Evolutionary conservation across 2,329 filamentous ascomycete genomes (phyloP), one percentile per base, ranked within the genome.

Genomic region (Geosmithia morbida): DNA sequence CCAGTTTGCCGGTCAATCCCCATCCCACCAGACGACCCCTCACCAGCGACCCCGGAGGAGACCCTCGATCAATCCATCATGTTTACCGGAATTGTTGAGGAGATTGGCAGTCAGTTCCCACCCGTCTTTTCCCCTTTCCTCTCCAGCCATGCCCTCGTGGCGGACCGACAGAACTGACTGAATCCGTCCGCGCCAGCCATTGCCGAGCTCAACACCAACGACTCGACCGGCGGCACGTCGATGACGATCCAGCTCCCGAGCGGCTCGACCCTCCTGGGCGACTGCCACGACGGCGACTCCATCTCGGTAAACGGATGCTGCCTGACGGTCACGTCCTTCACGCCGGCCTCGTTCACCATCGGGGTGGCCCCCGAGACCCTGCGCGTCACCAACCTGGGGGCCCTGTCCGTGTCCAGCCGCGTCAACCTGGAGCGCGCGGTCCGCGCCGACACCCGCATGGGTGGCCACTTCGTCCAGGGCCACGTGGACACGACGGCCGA

Each of bases 391-490:
- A 94, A 97, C 67, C 79, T 98, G n/a, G 90, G 89, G 51, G 70
- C 70, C 18, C 73, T 98, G 47, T 65, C 68, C 44, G 61, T 77
- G 51, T 71, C 71, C 41, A 84, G 81, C 51, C 71, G 69, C 19
- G 89, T 97, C 54, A 98, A 98, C 65, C 82, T 98, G 47, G 92
- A 98, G 71, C 82, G 92, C 16, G 90, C 92, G 3, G 89, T 98
- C 47, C 83, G 85, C 17, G 87, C 88, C 4, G 79, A 85, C 57
- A 96, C 90, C 43, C 86, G 92, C 48, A 97, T 98, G 87, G 92
- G 94, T 44, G 92, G 92, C 1, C 92, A 98, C 68, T 95, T 97
- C 58, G 90, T 97, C 30, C 94, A 98, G 67, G 92, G 92, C 41
- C 92, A 98, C 64, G 90, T 98, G 51, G 94, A 98, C 65, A 90